A percentile compares a stretch with the other conserved stretches of the same genome.
Conservation (phyloP, 139 green algal genomes). For the Pseudopediastrum boryanum region DNA sequence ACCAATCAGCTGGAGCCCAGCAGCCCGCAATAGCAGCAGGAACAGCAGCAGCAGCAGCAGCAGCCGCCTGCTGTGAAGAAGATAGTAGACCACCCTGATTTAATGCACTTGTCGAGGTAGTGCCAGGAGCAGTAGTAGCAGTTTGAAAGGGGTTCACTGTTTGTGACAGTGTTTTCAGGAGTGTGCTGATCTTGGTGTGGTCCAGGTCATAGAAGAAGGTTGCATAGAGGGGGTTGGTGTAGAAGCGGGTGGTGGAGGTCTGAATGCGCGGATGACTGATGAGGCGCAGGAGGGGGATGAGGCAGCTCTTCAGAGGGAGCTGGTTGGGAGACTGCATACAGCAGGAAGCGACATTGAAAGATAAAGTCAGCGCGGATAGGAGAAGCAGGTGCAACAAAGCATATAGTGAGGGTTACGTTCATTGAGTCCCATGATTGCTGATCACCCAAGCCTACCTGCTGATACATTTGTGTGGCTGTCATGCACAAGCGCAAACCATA, state of each 20-base stretch:
- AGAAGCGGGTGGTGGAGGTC: not conserved
- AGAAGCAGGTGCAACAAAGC: too few relatives aligned
- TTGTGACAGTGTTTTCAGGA: not conserved
- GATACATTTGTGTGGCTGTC: too few relatives aligned
- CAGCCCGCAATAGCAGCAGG: not conserved
- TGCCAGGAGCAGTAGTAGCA: not conserved
- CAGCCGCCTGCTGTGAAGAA: not conserved
- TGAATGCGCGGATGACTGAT: not conserved
- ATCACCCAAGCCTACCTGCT: too few relatives aligned
- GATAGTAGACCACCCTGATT: not conserved
- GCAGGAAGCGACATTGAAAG: too few relatives aligned
- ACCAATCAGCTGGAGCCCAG: not conserved
- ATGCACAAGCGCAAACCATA: not conserved
- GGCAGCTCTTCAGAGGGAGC: not conserved
- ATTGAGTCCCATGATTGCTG: too few relatives aligned
- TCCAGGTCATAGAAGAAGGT: not conserved
- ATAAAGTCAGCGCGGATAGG: too few relatives aligned
- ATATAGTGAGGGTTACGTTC: too few relatives aligned
- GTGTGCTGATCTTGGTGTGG: not conserved
- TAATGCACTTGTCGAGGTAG: not conserved
- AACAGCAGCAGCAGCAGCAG: conserved; percentile 16
- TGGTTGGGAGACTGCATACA: not conserved
- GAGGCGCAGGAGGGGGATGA: not conserved
- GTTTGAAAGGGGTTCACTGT: too few relatives aligned
- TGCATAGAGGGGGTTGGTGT: conserved; percentile 15